A percentile compares a stretch with the other conserved stretches of the same genome.
phyloP scores from a whole-genome alignment of 345 rosid species.

The Acer yangbiense region DNA sequence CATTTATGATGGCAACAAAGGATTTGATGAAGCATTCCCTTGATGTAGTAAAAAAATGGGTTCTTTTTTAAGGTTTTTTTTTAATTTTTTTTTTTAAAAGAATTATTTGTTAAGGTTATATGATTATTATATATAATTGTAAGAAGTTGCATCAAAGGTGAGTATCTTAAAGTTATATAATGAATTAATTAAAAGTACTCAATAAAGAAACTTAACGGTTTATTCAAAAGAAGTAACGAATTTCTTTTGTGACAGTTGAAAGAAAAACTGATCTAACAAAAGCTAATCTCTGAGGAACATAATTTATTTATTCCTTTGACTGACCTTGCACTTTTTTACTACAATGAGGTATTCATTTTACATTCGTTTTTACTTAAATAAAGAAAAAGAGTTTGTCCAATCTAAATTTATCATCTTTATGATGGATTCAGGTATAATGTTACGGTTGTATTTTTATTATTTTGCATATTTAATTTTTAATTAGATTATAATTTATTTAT shows the following conservation, averaged over 20 bases:
- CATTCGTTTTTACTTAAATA: too few relatives aligned
- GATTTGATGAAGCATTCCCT: neutral
- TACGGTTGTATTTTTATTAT: too few relatives aligned
- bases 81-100: too few relatives aligned
- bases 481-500: too few relatives aligned
- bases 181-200: conserved; percentile 8
- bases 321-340: neutral
- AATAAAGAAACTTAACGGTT: conserved; percentile 14
- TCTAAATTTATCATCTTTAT: too few relatives aligned
- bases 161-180: conserved; percentile 21
- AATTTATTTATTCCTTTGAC: conserved; percentile 11
- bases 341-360: neutral
- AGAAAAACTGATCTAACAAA: conserved; percentile 18
- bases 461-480: too few relatives aligned
- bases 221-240: conserved; percentile 31
- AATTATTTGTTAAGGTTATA: neutral
- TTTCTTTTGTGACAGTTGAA: conserved; percentile 37
- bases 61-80: neutral
- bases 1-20: neutral
- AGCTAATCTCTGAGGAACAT: neutral
- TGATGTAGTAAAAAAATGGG: neutral
- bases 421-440: too few relatives aligned
- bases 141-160: conserved; percentile 18
- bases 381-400: too few relatives aligned
- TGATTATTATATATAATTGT: neutral